Conservation (phyloP, 2,329 filamentous ascomycete species). For the Xylariaceae sp. region DNA sequence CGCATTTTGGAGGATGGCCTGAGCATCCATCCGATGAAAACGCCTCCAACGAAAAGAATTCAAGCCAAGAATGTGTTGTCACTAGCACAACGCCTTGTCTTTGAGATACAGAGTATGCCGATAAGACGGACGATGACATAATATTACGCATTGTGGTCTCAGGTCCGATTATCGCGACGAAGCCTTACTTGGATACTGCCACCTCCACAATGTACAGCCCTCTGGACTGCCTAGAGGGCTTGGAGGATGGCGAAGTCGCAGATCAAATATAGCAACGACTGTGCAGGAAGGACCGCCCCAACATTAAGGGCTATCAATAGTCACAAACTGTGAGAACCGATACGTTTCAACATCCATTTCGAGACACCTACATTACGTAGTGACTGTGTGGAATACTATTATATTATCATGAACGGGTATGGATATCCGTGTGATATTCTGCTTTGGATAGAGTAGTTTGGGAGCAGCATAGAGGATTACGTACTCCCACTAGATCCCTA, state of each 20-base stretch:
- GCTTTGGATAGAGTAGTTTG: not conserved
- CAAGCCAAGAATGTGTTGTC: too few species aligned
- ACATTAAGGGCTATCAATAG: conserved; percentile 4
- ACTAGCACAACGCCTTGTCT: too few species aligned
- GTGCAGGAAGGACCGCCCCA: conserved; percentile 4
- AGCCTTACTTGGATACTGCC: not conserved
- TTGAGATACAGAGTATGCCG: not conserved
- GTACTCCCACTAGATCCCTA: too few species aligned
- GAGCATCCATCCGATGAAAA: not conserved
- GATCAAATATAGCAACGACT: conserved; percentile 16
- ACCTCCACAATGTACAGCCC: conserved; percentile 13
- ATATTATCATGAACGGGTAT: not conserved
- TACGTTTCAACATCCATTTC: conserved; percentile 10
- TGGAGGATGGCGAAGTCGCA: conserved; percentile 13
- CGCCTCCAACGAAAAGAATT: too few species aligned
- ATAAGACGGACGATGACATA: not conserved
- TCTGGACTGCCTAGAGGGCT: conserved; percentile 8
- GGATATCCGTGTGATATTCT: not conserved
- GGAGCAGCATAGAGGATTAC: too few species aligned
- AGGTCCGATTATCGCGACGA: conserved; percentile 13
- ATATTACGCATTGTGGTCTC: not conserved
- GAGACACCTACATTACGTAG: too few species aligned
- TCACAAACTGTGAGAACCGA: conserved; percentile 1
- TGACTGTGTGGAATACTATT: too few species aligned
- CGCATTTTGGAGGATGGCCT: not conserved